These are phyloP conservation scores for Paramecium sexaurelia DNA, from an alignment of 73 alveolate genomes.

Conservation along the genomic window DNA sequence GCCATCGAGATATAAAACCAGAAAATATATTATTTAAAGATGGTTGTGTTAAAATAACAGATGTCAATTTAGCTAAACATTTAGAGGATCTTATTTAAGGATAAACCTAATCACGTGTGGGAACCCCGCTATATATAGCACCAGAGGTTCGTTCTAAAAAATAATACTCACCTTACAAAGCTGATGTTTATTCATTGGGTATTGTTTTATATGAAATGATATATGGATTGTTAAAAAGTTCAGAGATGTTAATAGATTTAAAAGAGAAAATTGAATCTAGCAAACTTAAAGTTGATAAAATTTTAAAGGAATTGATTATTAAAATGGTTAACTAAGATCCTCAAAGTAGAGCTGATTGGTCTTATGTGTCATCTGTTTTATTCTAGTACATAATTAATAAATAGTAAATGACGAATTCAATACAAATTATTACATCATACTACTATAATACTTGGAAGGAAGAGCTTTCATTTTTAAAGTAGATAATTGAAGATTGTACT, in stretches of 20 bases:
- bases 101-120: background rate
- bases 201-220: constrained; percentile 73
- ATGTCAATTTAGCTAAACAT: background rate
- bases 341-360: background rate
- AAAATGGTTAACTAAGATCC: background rate
- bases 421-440: background rate
- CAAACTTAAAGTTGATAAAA: background rate
- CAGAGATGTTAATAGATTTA: background rate
- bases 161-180: constrained; percentile 22
- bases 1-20: background rate
- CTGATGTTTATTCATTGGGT: constrained; percentile 77
- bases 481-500: background rate
- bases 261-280: background rate
- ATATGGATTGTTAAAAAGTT: background rate
- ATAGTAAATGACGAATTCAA: background rate
- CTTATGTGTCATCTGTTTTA: background rate
- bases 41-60: background rate
- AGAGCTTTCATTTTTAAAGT: background rate
- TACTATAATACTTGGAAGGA: background rate
- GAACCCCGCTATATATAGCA: background rate
- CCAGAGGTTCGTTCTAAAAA: background rate
- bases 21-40: background rate
- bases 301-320: background rate
- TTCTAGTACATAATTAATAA: background rate
- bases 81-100: background rate